Evolutionary conservation across 257 asterid genomes (phyloP), one percentile per base, ranked within the genome.

Genomic region (Penstemon barbatus): DNA sequence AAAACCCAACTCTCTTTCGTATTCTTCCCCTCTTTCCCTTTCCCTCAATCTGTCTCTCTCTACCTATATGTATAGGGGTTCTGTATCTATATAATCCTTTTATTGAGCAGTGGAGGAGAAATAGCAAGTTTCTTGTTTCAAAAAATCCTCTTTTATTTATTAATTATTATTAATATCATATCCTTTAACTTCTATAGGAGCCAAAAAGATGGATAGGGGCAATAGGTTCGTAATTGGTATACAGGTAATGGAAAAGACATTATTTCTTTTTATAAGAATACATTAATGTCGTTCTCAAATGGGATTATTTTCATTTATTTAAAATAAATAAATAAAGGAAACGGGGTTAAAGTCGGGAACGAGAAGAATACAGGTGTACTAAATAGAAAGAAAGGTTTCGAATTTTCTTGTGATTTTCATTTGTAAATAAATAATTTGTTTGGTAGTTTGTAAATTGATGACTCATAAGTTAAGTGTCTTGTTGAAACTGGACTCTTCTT

Each of bases 171-270:
- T 44, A 15, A 0, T 15, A 63, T 68, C 67, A 58, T 55, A 25
- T 25, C 33, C 33, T 45, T 70, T 12, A 49, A 11, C 13, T 36
- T 41, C 46, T 8, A 8, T 55, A 74, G 58, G 70, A 62, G 59
- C 71, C 77, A 70, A 60, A 67, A 76, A 65, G 45, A 71, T 44
- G 75, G 71, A 54, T 66, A 61, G 69, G 79, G 73, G 63, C 63
- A 45, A 59, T 65, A 44, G 46, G 61, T 56, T 64, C 10, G 39
- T 66, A 64, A 69, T 15, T 69, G 73, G 62, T 45, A 58, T 52
- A 51, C 72, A 70, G 57, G 63, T 39, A 36, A 65, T 60, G 5
- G 65, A 62, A 74, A 78, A 60, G 57, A 74, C 69, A 9, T 33
- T 51, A 4, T 38, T 33, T 38, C 56, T 39, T 53, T 2, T 62